Evolutionary conservation across 2,329 filamentous ascomycete genomes (phyloP), one percentile per base, ranked within the genome.

Genomic region (Zasmidium citrigriseum): DNA sequence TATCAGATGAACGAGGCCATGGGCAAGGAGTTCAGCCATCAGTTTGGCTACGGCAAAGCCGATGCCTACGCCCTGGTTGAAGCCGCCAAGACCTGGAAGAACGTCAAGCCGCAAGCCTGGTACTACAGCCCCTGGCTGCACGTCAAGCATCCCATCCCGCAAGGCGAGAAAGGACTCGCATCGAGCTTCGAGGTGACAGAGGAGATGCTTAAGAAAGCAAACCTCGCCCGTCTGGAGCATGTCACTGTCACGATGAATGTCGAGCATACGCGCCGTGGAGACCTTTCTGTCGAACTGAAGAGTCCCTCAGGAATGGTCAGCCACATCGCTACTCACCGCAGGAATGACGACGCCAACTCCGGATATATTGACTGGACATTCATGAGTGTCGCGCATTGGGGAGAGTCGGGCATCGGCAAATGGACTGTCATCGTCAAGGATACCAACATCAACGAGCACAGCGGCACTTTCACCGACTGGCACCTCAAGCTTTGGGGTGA

Each of bases 191-290:
- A 92, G 50, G 86, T 99, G 41, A 97, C 91, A 0, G 76, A 86
- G 54, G 86, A 92, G 20, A 91, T 93, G 85, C 79, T 98, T 57
- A 85, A 88, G 70, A 76, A 86, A 21, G 91, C 91, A 65, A 99
- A 99, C 71, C 74, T 99, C 14, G 91, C 87, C 68, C 86, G 90
- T 16, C 72, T 99, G 23, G 95, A 99, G 78, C 95, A 99, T 76
- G 90, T 99, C 34, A 98, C 93, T 0, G 85, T 99, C 34, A 98
- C 93, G 2, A 99, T 99, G 93, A 99, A 99, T 69, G 83, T 97
- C 22, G 85, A 90, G 55, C 95, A 99, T 72, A 87, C 84, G 2
- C 88, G 89, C 59, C 89, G 95, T 64, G 95, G 95, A 57, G 95
- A 99, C 73, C 75, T 99, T 23, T 96, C 91, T 70, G 93, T 96